phyloP scores from a whole-genome alignment of 306 rosid species.

The Nissolia schottii region DNA sequence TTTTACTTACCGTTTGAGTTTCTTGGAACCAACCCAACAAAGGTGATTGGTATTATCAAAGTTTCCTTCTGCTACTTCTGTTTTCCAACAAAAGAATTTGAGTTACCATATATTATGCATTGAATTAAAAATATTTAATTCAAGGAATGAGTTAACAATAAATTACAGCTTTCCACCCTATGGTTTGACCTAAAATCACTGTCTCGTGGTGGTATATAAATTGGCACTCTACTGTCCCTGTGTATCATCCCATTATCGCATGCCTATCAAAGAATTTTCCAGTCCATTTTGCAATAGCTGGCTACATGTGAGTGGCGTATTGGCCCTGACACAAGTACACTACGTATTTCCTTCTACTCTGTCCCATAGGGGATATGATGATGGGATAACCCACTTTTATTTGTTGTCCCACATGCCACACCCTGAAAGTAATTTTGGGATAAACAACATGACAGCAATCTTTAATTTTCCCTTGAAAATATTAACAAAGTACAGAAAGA shows the following conservation, averaged over 20 bases:
- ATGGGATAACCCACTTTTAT: background rate
- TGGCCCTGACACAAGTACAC: background rate
- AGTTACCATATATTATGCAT: background rate
- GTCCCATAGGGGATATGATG: background rate
- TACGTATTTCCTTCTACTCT: background rate
- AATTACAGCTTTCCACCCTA: background rate
- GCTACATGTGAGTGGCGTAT: background rate
- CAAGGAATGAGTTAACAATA: background rate
- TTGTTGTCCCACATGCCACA: no score
- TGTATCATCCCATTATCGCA: background rate
- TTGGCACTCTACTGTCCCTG: background rate
- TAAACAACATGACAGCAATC: background rate
- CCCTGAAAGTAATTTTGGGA: background rate
- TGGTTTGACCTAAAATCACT: background rate
- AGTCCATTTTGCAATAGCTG: background rate
- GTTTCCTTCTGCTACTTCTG: background rate
- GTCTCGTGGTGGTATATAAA: background rate
- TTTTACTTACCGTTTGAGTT: no score
- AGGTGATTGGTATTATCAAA: background rate
- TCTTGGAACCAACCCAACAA: background rate
- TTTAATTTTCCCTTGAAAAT: background rate
- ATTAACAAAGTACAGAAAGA: background rate
- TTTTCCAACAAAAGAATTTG: background rate
- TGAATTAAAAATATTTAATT: background rate
- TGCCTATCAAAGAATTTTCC: background rate